Evolutionary conservation across 345 rosid species (phyloP), one percentile per base, ranked within the genome.

Genomic region (Salix koriyanagi): DNA sequence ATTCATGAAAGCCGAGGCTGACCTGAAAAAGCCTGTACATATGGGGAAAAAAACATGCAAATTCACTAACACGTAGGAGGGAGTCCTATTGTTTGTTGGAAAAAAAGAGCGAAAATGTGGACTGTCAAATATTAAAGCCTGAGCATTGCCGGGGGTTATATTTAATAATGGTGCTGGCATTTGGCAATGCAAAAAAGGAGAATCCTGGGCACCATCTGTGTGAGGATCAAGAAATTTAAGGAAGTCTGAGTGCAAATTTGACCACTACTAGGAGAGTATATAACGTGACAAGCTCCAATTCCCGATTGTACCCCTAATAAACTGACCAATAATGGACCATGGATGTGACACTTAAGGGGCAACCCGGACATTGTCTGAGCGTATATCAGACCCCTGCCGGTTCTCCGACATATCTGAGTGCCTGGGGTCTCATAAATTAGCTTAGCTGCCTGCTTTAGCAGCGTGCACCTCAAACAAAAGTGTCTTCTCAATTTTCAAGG

Each of bases 1-100:
- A 83, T 92, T 96, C 87, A 88, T 87, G 79, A 93, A 93, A 83
- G 97, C 88, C 60, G 99, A 89, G 28, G 95, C 97, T 46, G 98
- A 96, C 85, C 98, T 91, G 97, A 88, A 91, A 88, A 90, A 87
- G 88, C 97, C 99, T 96, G 97, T 58, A 23, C 78, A 76, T 41
- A 2, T 30, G 12, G 44, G 44, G 13, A 0, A 41, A 41, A 41
- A 41, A 10, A 10, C 44, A 41, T 41, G 44, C 44, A 41, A 11
- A 41, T 10, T 41, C 44, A 41, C 3, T 41, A 41, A 6, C 13
- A 41, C 13, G 12, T 41, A 41, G 3, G 44, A 41, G 44, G 44
- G 44, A 10, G 44, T 2, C 14, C 0, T 41, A 0, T 41, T 41
- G 11, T 52, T 52, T 18, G 7, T 50, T 5, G 7, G 18, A 50